These are phyloP conservation scores for Paramecium caudatum DNA, from an alignment of 73 alveolate genomes.

Conservation along the genomic window DNA sequence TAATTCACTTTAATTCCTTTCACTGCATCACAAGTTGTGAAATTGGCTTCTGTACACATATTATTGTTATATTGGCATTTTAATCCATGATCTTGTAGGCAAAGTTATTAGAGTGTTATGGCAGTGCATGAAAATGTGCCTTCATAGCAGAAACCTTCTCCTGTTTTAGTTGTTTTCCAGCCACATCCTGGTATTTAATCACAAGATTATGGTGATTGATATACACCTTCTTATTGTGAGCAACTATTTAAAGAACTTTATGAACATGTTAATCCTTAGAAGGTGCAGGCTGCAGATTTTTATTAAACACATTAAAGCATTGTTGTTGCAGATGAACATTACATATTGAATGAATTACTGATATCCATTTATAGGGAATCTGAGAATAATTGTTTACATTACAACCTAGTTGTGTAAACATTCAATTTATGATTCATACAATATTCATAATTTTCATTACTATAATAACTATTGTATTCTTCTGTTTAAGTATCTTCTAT, in stretches of 20 bases:
- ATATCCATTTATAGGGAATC: not conserved
- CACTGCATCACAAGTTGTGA: not conserved
- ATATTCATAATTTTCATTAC: not conserved
- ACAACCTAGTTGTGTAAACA: not conserved
- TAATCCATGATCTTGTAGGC: not conserved
- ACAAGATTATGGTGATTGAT: slow-evolving; percentile 12
- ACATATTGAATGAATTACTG: not conserved
- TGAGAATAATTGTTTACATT: not conserved
- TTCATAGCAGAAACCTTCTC: slow-evolving; percentile 19
- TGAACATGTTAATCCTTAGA: not conserved
- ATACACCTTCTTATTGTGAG: not conserved
- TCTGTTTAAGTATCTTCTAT: not conserved
- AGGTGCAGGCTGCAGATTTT: not conserved
- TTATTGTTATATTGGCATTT: not conserved
- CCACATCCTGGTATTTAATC: not conserved
- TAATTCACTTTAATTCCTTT: not conserved
- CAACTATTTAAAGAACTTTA: not conserved
- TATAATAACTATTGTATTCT: not conserved
- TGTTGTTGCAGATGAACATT: not conserved
- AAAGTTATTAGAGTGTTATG: not conserved
- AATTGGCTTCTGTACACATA: not conserved
- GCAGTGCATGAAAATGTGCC: not conserved
- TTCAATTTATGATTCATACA: not conserved
- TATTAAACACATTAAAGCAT: not conserved
- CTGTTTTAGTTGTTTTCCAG: not conserved